Percentiles rank a stretch among this genome's conserved stretches.
These are phyloP conservation scores for Trichoderma asperellum DNA, from an alignment of 2,329 filamentous ascomycete genomes.

Conservation along the genomic window DNA sequence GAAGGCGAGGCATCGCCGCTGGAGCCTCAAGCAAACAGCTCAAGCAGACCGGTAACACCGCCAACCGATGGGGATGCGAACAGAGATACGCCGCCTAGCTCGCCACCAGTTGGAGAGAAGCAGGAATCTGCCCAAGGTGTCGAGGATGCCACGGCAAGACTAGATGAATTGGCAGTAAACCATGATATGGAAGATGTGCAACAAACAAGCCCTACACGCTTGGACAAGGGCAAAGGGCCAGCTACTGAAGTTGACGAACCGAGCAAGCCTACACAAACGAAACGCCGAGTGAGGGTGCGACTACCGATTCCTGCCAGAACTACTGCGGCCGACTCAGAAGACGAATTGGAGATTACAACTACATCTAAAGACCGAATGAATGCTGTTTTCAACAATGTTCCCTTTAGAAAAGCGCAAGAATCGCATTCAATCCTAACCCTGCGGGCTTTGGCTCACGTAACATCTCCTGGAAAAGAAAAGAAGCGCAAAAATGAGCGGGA, in stretches of 20 bases:
- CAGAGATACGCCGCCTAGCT: slow-evolving; percentile 72
- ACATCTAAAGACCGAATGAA: slow-evolving; percentile 57
- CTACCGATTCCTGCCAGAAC: slow-evolving; percentile 49
- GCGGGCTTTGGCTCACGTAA: slow-evolving; percentile 74
- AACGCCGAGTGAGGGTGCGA: slow-evolving; percentile 57
- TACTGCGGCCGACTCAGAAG: slow-evolving; percentile 53
- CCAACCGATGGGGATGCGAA: slow-evolving; percentile 57
- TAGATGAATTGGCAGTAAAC: slow-evolving; percentile 40
- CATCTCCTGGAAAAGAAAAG: slow-evolving; percentile 62
- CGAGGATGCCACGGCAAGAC: slow-evolving; percentile 30
- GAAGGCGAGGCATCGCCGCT: slow-evolving; percentile 39
- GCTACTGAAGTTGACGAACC: slow-evolving; percentile 30
- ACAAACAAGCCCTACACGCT: slow-evolving; percentile 37
- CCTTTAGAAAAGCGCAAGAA: slow-evolving; percentile 65
- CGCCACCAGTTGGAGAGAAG: slow-evolving; percentile 54
- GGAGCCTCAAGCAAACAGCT: slow-evolving; percentile 52
- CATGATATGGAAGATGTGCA: slow-evolving; percentile 46
- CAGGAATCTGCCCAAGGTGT: slow-evolving; percentile 22
- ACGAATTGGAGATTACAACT: slow-evolving; percentile 66
- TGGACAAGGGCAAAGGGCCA: slow-evolving; percentile 61
- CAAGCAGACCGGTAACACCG: slow-evolving; percentile 58
- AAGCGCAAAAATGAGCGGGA: slow-evolving; percentile 50
- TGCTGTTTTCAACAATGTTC: slow-evolving; percentile 71
- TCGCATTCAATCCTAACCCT: slow-evolving; percentile 67
- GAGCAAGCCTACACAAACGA: slow-evolving; percentile 39